Conservation (phyloP, 148 eudicot genomes). For the Fagopyrum esculentum region DNA sequence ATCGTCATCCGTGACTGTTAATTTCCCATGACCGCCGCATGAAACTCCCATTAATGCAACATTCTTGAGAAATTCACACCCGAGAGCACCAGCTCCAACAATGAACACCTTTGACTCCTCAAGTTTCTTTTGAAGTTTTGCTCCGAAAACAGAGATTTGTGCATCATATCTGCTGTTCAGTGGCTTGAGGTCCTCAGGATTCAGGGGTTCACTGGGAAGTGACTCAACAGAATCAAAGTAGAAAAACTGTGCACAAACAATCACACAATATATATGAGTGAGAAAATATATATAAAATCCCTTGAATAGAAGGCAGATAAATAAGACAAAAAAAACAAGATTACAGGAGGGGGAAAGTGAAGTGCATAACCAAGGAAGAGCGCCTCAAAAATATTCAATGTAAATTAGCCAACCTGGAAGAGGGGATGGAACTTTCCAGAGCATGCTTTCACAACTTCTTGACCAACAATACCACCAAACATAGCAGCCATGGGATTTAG, state of each 20-base stretch:
- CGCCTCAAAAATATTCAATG: background rate
- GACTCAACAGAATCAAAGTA: conserved; percentile 73
- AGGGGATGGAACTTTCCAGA: conserved; percentile 75
- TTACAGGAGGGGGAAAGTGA: background rate
- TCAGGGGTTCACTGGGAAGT: conserved; percentile 52
- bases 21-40: conserved; percentile 35
- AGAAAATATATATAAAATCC: background rate
- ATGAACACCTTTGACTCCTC: conserved; percentile 54
- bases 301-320: background rate
- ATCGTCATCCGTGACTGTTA: conserved; percentile 43
- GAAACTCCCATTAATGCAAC: conserved; percentile 67
- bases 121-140: conserved; percentile 60
- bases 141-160: conserved; percentile 63
- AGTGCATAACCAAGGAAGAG: background rate
- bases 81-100: conserved; percentile 73
- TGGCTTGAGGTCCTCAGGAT: conserved; percentile 51
- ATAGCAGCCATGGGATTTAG: conserved; percentile 71
- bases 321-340: background rate
- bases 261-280: background rate
- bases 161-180: conserved; percentile 68
- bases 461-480: conserved; percentile 84
- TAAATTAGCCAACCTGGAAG: conserved; percentile 41
- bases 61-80: conserved; percentile 66
- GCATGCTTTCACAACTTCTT: conserved; percentile 74
- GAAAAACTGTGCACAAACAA: conserved; percentile 39